Base-by-base conservation (phyloP, 1,139 yeast species). In the Arxiozyma bovina region DNA sequence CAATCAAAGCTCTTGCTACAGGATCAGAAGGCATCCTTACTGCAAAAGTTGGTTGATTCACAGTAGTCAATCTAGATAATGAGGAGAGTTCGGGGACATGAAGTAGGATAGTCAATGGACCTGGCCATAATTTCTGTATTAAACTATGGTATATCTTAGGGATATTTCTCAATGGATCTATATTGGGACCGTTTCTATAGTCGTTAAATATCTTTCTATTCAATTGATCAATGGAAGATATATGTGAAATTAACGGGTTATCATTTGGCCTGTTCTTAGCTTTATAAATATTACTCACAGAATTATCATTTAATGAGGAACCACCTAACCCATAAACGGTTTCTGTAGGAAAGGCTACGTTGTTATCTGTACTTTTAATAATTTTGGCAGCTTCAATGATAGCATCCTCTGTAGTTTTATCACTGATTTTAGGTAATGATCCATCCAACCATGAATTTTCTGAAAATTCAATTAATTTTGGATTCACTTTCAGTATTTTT, bases 261-360 rank as follows among this genome's bases (percentile, higher is more conserved):
- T 93, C 99, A 1, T 96, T 83, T 0, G 99, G 99, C 59, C 99
- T 76, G 65, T 89, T 89, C 65, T 93, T 93, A 42, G 97, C 98
- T 40, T 71, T 74, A 69, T 90, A 93, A 12, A 93, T 93, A 51
- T 84, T 80, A 55, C 71, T 69, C 1, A 91, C 96, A 0, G 96
- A 80, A 7, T 80, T 82, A 54, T 89, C 90, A 54, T 76, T 77
- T 55, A 88, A 73, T 0, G 96, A 88, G 3, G 93, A 85, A 0
- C 95, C 99, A 0, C 96, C 99, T 2, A 93, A 76, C 0, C 99
- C 99, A 67, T 93, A 93, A 0, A 93, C 99, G 0, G 99, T 93
- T 67, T 93, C 99, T 0, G 99, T 89, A 3, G 99, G 99, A 65
- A 93, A 91, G 0, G 94, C 98, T 18, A 93, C 90, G 0, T 84